Evolutionary conservation across 306 rosid genomes (phyloP).

Genomic region (Erythrophleum fordii): DNA sequence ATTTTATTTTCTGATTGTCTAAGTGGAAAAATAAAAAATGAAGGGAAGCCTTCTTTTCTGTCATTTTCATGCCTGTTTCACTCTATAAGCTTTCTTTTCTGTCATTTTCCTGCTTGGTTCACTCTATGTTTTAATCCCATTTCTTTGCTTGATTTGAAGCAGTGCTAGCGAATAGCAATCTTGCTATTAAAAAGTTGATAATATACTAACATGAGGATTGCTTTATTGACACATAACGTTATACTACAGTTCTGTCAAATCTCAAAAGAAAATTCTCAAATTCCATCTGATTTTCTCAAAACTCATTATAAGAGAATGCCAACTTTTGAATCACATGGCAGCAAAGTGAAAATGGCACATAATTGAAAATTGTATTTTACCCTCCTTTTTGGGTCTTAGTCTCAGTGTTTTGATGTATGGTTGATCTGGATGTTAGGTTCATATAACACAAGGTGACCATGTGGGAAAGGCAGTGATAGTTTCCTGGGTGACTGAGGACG

Average conservation of each 20-base stretch:
- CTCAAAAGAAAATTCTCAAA: background rate
- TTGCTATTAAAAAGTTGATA: background rate
- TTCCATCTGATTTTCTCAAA: background rate
- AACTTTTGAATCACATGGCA: background rate
- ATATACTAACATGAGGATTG: background rate
- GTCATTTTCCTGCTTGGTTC: background rate
- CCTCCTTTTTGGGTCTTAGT: background rate
- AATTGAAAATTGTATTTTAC: background rate
- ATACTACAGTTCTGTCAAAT: background rate
- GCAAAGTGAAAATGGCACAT: background rate
- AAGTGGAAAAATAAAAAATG: background rate
- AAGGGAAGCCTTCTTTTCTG: background rate
- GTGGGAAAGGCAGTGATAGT: conserved; percentile 79
- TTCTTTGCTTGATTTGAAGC: conserved; percentile 14
- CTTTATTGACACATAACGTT: background rate
- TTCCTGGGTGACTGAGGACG: conserved; percentile 79
- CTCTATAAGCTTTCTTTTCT: background rate
- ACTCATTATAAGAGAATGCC: background rate
- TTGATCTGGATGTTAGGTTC: conserved; percentile 65
- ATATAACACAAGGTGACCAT: conserved; percentile 87
- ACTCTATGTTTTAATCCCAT: background rate
- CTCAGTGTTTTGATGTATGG: conserved; percentile 17
- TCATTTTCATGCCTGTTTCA: background rate
- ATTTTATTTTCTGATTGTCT: background rate
- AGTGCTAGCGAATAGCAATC: background rate